Conservation (phyloP, 1,284 basidiomycete genomes). For the Ustilago trichophora region DNA sequence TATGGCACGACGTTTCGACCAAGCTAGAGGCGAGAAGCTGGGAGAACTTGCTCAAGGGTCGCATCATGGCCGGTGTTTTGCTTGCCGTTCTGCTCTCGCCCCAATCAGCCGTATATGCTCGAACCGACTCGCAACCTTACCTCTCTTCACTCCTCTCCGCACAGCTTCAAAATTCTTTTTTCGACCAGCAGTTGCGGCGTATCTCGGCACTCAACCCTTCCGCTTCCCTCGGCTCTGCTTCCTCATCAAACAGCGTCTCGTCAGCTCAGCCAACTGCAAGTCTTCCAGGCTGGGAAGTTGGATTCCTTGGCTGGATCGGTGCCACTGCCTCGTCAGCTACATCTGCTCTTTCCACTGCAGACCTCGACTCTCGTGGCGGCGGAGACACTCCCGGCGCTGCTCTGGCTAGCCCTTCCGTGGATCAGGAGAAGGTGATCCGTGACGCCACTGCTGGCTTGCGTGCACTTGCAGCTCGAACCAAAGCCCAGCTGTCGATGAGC, state of each 20-base stretch:
- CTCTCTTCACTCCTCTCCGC: slow-evolving; percentile 33
- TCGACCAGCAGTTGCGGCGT: slow-evolving; percentile 37
- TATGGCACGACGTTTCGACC: slow-evolving; percentile 9
- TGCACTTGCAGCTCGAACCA: slow-evolving; percentile 29
- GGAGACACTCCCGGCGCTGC: slow-evolving; percentile 43
- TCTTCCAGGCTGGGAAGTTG: slow-evolving; percentile 49
- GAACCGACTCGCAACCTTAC: slow-evolving; percentile 16
- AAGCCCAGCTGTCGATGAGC: slow-evolving; percentile 12
- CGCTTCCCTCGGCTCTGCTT: slow-evolving; percentile 8
- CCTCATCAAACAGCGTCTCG: neutral
- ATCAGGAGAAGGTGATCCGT: slow-evolving; percentile 28
- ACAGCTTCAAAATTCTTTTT: slow-evolving; percentile 30
- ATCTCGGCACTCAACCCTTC: slow-evolving; percentile 42
- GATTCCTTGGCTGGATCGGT: slow-evolving; percentile 45
- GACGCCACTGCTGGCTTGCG: slow-evolving; percentile 32
- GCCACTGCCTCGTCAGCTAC: slow-evolving; percentile 31
- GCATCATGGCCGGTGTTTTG: slow-evolving; percentile 44
- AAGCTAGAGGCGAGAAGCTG: slow-evolving; percentile 37
- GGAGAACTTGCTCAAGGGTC: slow-evolving; percentile 31
- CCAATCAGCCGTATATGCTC: slow-evolving; percentile 21
- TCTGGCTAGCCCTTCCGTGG: slow-evolving; percentile 26
- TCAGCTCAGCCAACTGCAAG: slow-evolving; percentile 36
- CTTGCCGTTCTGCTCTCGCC: slow-evolving; percentile 34
- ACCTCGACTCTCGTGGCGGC: slow-evolving; percentile 31
- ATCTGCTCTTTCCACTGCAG: slow-evolving; percentile 19